These are phyloP conservation scores for Ceratocystis alfenasii DNA, from an alignment of 2,329 filamentous ascomycete genomes.

Conservation along the genomic window DNA sequence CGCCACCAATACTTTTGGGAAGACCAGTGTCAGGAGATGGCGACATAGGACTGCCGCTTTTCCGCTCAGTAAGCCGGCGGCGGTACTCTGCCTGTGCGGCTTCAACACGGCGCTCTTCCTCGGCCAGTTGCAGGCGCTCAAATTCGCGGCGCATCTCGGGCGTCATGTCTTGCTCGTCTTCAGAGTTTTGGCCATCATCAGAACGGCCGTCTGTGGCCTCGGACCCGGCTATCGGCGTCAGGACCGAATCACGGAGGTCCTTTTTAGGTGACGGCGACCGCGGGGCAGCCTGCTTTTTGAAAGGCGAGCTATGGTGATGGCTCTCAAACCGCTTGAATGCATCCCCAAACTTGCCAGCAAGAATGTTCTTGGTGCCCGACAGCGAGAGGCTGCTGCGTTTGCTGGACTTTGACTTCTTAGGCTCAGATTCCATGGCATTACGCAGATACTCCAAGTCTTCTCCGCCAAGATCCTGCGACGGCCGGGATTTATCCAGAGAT, in stretches of 20 bases:
- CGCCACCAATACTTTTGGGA: slow-evolving; percentile 45
- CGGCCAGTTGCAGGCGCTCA: slow-evolving; percentile 65
- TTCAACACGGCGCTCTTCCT: slow-evolving; percentile 84
- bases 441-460: slow-evolving; percentile 60
- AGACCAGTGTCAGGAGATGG: slow-evolving; percentile 31
- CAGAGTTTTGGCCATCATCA: slow-evolving; percentile 51
- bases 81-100: slow-evolving; percentile 82
- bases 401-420: slow-evolving; percentile 46
- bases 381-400: slow-evolving; percentile 66
- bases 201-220: slow-evolving; percentile 50
- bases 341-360: slow-evolving; percentile 84
- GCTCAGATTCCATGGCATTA: slow-evolving; percentile 55
- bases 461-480: slow-evolving; percentile 18
- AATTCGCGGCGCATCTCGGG: slow-evolving; percentile 84
- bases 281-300: slow-evolving; percentile 26
- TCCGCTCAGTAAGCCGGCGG: slow-evolving; percentile 53
- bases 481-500: slow-evolving; percentile 18
- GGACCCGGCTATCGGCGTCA: slow-evolving; percentile 64
- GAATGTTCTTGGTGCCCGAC: slow-evolving; percentile 64
- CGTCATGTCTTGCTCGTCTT: slow-evolving; percentile 55
- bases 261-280: slow-evolving; percentile 41
- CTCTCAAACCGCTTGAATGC: slow-evolving; percentile 86
- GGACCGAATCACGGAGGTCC: slow-evolving; percentile 37
- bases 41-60: slow-evolving; percentile 29
- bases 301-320: slow-evolving; percentile 28